These are phyloP conservation scores for Diplogelasinospora grovesii DNA, from an alignment of 495 filamentous ascomycete genomes.

Conservation along the genomic window DNA sequence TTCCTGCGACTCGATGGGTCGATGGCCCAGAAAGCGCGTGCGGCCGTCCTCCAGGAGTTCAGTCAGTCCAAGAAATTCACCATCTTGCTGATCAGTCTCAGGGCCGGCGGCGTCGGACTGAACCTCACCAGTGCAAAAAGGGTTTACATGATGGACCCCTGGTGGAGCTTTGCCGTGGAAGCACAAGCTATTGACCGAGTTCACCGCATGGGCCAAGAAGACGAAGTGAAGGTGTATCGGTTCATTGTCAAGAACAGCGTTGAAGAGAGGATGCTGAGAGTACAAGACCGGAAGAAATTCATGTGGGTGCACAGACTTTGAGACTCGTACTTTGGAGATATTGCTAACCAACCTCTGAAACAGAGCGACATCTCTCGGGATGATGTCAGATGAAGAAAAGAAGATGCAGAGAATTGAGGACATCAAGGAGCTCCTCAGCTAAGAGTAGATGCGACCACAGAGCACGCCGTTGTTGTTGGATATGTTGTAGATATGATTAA, in stretches of 20 bases:
- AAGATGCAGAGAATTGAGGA: constrained; percentile 86
- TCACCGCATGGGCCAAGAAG: constrained; percentile 94
- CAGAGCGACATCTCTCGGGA: constrained; percentile 84
- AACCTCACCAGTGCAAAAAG: constrained; percentile 83
- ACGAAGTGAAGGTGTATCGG: constrained; percentile 75
- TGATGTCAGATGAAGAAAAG: constrained; percentile 93
- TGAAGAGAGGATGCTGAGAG: constrained; percentile 86
- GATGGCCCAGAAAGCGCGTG: constrained; percentile 78
- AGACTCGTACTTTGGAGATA: background rate
- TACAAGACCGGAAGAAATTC: constrained; percentile 95
- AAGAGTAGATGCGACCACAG: too few relatives aligned
- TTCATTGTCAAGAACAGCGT: constrained; percentile 89
- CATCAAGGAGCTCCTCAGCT: constrained; percentile 85
- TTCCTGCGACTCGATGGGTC: constrained; percentile 86
- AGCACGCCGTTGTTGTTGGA: too few relatives aligned
- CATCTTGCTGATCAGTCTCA: constrained; percentile 75
- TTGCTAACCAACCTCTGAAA: constrained; percentile 8
- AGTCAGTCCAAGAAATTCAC: constrained; percentile 40
- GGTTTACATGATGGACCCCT: constrained; percentile 98
- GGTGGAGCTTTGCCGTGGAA: constrained; percentile 98
- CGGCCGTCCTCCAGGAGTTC: constrained; percentile 69
- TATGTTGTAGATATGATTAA: background rate
- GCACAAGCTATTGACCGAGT: constrained; percentile 97
- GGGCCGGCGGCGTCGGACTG: constrained; percentile 88
- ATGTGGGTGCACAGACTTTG: constrained; percentile 74